Base-by-base conservation (phyloP, 371 early-diverging fungal genomes). In the Massospora cicadina region DNA sequence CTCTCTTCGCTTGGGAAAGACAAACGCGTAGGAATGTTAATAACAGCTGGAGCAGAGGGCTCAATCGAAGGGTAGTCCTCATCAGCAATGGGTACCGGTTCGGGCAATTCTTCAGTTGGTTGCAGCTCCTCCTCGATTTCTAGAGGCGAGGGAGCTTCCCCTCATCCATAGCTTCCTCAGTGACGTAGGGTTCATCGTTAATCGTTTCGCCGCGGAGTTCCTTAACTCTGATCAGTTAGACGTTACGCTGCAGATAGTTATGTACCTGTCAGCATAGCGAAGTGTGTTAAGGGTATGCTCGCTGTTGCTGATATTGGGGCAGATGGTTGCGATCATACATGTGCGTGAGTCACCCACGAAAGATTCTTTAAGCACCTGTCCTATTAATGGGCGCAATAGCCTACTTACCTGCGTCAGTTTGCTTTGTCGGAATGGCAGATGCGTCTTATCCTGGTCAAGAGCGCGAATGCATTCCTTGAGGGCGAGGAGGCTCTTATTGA, bases 241-340 rank as follows among this genome's bases (percentile, higher is more conserved):
- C 70, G 23, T 62, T 56, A 27, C 55, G 53, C 0, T 67, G 24
- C 3, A 28, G 25, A 2, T 2, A 3, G 12, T 17, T 54, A 68
- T 26, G 65, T 78, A 88, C 87, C 90, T 77, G 71, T 95, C 94
- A 3, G 98, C 98, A 73, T 98, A 99, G 63, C 98, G 83, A 54
- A 99, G 77, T 2, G 99, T 99, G 71, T 99, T 99, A 29, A 99
- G 78, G 0, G 98, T 90, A 71, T 99, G 96, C 67, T 98, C 99
- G 68, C 88, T 85, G 78, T 94, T 95, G 31, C 84, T 79, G 30
- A 81, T 81, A 65, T 87, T 88, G 5, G 98, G 96, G 17, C 93
- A 90, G 27, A 99, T 84, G 1, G 96, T 99, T 0, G 97, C 98
- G 61, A 99, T 87, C 93, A 99, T 92, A 70, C 93, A 94, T 0